Evolutionary conservation across 139 green algal species (phyloP).

Genomic region (Klebsormidium nitens): DNA sequence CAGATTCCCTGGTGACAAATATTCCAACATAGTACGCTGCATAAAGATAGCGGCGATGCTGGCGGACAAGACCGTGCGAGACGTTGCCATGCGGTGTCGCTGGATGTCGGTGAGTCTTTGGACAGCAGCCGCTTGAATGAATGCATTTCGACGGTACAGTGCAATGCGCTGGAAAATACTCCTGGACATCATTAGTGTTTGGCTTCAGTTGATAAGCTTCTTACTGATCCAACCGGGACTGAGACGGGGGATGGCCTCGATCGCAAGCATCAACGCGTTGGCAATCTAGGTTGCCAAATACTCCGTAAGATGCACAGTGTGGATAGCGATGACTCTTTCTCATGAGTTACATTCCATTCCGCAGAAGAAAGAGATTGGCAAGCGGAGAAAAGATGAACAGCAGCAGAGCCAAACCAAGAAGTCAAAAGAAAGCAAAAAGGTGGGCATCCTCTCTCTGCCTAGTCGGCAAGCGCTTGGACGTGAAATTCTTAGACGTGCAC

Average conservation of each 20-base stretch:
- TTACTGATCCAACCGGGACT: too few relatives aligned
- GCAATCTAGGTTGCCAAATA: too few relatives aligned
- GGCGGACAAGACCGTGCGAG: slow-evolving; percentile 58
- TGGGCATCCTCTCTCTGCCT: too few relatives aligned
- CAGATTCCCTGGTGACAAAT: slow-evolving; percentile 39
- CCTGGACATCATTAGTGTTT: too few relatives aligned
- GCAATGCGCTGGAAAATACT: too few relatives aligned
- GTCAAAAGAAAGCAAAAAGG: slow-evolving; percentile 34
- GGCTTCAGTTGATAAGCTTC: too few relatives aligned
- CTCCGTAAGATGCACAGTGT: too few relatives aligned
- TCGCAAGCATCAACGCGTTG: too few relatives aligned
- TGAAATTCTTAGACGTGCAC: slow-evolving; percentile 21
- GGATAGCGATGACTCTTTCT: neutral
- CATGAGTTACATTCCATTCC: neutral
- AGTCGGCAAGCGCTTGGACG: too few relatives aligned
- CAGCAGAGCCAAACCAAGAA: slow-evolving; percentile 4
- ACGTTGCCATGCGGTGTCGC: slow-evolving; percentile 61
- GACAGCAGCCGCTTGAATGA: neutral
- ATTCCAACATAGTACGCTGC: slow-evolving; percentile 51
- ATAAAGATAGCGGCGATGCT: slow-evolving; percentile 56
- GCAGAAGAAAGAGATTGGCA: slow-evolving; percentile 42
- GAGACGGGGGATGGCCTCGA: too few relatives aligned
- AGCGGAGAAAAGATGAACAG: slow-evolving; percentile 12
- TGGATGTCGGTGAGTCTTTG: slow-evolving; percentile 50
- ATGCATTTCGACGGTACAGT: too few relatives aligned